Evolutionary conservation across 345 rosid genomes (phyloP), one percentile per base, ranked within the genome.

Genomic region (Eucalyptus erythrocorys): DNA sequence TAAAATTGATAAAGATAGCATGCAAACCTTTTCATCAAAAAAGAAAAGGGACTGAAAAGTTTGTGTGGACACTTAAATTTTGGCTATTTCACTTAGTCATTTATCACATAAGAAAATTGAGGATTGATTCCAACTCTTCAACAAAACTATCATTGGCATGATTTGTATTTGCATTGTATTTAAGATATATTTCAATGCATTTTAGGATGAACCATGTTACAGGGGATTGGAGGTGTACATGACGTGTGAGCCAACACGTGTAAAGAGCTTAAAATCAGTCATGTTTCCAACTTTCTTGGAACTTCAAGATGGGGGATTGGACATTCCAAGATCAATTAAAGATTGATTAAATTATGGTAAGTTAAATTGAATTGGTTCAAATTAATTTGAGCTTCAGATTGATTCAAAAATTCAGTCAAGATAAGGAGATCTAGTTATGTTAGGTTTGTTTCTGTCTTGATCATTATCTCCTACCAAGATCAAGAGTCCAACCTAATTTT

Each of bases 11-110:
- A 22, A 55, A 55, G 59, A 55, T 55, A 8, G 27, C 59, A 55
- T 8, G 59, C 12, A 55, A 55, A 55, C 59, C 27, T 55, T 55
- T 8, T 55, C 10, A 8, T 55, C 27, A 22, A 8, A 55, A 55
- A 22, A 22, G 27, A 55, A 55, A 22, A 8, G 59, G 12, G 59
- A 55, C 12, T 1, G 11, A 22, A 55, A 55, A 22, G 59, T 55
- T 55, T 22, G 59, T 0, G 0, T 55, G 59, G 3, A 55, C 27
- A 0, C 59, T 22, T 22, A 55, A 22, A 55, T 55, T 55, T 22
- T 22, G 59, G 12, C 27, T 53, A 19, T 53, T 53, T 22, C 59
- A 53, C 59, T 8, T 53, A 22, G 59, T 53, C 0, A 53, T 53
- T 0, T 55, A 22, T 55, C 59, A 22, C 27, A 22, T 22, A 55